Evolutionary conservation across 2,329 filamentous ascomycete genomes (phyloP).

Genomic region (Beauveria sp.): DNA sequence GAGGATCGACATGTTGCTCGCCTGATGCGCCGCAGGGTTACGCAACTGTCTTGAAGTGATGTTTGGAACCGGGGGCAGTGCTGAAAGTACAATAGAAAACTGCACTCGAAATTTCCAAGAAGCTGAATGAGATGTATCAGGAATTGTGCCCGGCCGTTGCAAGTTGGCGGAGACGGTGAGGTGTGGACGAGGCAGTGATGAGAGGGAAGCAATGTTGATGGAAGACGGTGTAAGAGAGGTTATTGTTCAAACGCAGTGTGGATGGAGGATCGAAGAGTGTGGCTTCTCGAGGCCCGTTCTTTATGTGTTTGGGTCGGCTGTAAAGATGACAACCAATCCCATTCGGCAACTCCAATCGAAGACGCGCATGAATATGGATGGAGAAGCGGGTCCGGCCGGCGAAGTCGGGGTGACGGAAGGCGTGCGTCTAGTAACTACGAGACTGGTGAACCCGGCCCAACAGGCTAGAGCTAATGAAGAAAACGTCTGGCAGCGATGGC

Average conservation of each 20-base stretch:
- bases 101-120: background rate
- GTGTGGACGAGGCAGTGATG: background rate
- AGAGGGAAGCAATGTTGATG: background rate
- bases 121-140: background rate
- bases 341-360: background rate
- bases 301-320: background rate
- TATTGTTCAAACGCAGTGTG: background rate
- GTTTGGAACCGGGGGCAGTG: background rate
- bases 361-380: background rate
- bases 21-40: background rate
- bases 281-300: background rate
- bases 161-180: background rate
- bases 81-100: background rate
- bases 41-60: no score
- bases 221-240: background rate
- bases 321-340: background rate
- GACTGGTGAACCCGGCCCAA: background rate
- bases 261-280: background rate
- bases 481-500: no score
- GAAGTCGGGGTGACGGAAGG: constrained; percentile 5
- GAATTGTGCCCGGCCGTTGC: background rate
- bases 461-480: background rate
- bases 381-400: constrained; percentile 9
- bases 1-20: constrained; percentile 9
- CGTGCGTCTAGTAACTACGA: constrained; percentile 2